These are phyloP conservation scores for Platismatia glauca DNA, from an alignment of 495 filamentous ascomycete genomes.

Conservation along the genomic window DNA sequence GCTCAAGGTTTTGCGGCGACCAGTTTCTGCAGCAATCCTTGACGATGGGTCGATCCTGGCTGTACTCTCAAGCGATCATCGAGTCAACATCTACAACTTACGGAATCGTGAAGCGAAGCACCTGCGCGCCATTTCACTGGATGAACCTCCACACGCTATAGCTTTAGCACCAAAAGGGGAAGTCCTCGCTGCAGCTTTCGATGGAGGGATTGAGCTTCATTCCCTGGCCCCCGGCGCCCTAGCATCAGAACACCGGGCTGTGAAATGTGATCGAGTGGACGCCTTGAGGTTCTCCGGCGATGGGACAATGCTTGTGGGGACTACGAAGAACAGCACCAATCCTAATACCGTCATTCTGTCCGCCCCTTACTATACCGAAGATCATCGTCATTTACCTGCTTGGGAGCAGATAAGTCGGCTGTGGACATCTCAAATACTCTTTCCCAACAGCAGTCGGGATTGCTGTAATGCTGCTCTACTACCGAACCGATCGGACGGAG, in stretches of 20 bases:
- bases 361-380: constrained; percentile 63
- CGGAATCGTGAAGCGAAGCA: constrained; percentile 51
- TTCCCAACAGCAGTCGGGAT: constrained; percentile 65
- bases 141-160: constrained; percentile 68
- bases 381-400: constrained; percentile 34
- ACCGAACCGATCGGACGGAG: constrained; percentile 57
- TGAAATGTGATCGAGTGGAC: constrained; percentile 75
- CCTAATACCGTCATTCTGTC: constrained; percentile 70
- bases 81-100: constrained; percentile 73
- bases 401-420: constrained; percentile 63
- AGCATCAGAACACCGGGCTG: constrained; percentile 61
- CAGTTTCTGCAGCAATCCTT: constrained; percentile 66
- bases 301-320: constrained; percentile 76
- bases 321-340: constrained; percentile 52
- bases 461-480: constrained; percentile 71
- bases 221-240: constrained; percentile 56
- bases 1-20: constrained; percentile 69
- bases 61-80: constrained; percentile 70
- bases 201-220: constrained; percentile 78
- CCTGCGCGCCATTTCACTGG: constrained; percentile 59
- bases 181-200: constrained; percentile 78
- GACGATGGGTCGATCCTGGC: constrained; percentile 72
- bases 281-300: constrained; percentile 73
- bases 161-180: constrained; percentile 71
- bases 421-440: constrained; percentile 85